phyloP scores from a whole-genome alignment of 1,284 basidiomycete genomes.

The Afroboletus lepidellus region DNA sequence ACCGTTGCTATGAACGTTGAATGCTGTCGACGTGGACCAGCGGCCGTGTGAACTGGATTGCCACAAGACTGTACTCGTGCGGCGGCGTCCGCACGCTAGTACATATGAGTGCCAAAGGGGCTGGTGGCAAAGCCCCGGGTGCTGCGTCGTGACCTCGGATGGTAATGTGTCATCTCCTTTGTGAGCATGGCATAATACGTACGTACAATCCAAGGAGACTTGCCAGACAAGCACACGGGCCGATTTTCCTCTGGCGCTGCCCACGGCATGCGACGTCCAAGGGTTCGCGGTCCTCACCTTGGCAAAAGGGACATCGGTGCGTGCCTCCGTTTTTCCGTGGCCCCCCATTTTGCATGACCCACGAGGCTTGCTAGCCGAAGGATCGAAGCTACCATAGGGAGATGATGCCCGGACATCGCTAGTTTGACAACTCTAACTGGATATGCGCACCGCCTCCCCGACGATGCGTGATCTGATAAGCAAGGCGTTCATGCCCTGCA shows the following conservation, averaged over 20 bases:
- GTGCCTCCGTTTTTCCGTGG: slow-evolving; percentile 1
- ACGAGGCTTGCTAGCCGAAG: neutral
- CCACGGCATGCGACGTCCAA: neutral
- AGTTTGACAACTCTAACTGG: neutral
- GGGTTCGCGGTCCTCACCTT: neutral
- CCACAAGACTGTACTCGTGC: neutral
- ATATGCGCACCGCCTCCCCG: neutral
- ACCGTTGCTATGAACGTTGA: neutral
- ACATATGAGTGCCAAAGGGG: neutral
- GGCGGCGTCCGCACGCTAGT: neutral
- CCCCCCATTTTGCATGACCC: neutral
- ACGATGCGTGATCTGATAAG: neutral
- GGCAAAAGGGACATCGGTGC: neutral
- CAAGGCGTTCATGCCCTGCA: too few relatives aligned
- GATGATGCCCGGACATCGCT: neutral
- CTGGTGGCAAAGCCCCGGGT: neutral
- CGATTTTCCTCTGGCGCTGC: neutral
- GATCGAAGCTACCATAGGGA: neutral
- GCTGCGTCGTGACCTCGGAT: neutral
- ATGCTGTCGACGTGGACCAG: neutral
- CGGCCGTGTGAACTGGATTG: neutral
- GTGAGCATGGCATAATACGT: slow-evolving; percentile 4
- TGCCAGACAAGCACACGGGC: too few relatives aligned
- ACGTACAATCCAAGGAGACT: neutral
- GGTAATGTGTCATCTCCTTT: neutral